Base-by-base conservation (phyloP, 2,329 filamentous ascomycete genomes). In the Volutella citrinella region DNA sequence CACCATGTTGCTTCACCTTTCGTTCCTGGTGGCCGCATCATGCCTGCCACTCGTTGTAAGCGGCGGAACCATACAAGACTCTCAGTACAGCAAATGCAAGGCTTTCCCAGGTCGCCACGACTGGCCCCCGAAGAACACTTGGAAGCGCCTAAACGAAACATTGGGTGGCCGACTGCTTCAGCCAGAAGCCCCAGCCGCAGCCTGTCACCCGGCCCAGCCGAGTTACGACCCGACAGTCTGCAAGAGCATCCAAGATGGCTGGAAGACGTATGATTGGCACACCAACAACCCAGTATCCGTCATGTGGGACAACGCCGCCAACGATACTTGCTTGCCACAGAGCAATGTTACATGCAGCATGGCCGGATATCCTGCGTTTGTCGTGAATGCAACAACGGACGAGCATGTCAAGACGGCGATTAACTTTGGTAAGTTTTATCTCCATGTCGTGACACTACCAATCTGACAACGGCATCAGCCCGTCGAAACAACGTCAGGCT, bases 311-410 rank as follows among this genome's bases (percentile, higher is more conserved):
- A 66, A 70, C 30, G 74, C 59, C 50, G 63, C 63, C 38, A 72
- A 76, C 46, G 69, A 69, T 52, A 66, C 69, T 10, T 76, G 72
- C 49, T 57, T 75, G 24, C 72, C 72, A 3, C 45, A 64, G 34
- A 42, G 56, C 1, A 40, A 43, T 6, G 32, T 48, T 25, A 56
- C 65, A 0, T 76, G 61, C 26, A 54, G 48, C 10, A 34, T 19
- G 6, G 29, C 35, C 6, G 61, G 60, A 4, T 64, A 64, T 35
- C 54, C 60, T n/a, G 43, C 61, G 2, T 63, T 55, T 33, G 60
- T 64, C 9, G 44, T 65, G 1, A 58, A 64, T 22, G 61, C 55
- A 3, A 63, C 56, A 1, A 55, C 48, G 11, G 40, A 54, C 1
- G 54, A 57, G 16, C 48, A 65, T 31, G 44, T 65, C 24, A 56